These are phyloP conservation scores for Diaporthe aspalathi DNA, from an alignment of 2,329 filamentous ascomycete species.

Conservation along the genomic window DNA sequence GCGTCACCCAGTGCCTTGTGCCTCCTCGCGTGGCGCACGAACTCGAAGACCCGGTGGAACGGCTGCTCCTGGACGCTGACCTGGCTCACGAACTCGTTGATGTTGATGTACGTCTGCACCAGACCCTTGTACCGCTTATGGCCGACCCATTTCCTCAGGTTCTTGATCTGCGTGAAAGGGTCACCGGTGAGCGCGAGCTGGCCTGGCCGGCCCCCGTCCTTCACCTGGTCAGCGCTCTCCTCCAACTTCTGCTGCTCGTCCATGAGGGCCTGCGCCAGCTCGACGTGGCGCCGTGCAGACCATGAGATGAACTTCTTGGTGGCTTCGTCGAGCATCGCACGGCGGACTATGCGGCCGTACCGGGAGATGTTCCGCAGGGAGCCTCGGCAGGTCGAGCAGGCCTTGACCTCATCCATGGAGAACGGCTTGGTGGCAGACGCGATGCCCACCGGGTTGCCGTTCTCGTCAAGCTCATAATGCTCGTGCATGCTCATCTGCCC, in stretches of 20 bases:
- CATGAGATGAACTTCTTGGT: conserved; percentile 73
- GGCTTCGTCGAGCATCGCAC: conserved; percentile 70
- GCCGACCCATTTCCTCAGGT: conserved; percentile 28
- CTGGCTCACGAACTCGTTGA: conserved; percentile 42
- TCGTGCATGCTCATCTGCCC: conserved; percentile 65
- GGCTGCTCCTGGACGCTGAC: conserved; percentile 59
- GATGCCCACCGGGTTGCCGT: conserved; percentile 49
- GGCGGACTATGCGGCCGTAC: conserved; percentile 71
- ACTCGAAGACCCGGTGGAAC: conserved; percentile 58
- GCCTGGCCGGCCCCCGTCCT: background rate
- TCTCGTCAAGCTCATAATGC: conserved; percentile 58
- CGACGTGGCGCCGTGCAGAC: conserved; percentile 52
- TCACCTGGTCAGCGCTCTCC: background rate
- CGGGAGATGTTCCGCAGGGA: conserved; percentile 67
- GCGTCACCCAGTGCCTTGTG: conserved; percentile 42
- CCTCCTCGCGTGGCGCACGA: conserved; percentile 55
- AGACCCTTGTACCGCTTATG: conserved; percentile 34
- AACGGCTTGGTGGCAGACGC: conserved; percentile 58
- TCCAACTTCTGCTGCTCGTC: conserved; percentile 45
- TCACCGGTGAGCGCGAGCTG: background rate
- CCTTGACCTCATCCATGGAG: conserved; percentile 60
- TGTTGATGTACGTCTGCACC: conserved; percentile 40
- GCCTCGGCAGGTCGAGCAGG: conserved; percentile 70
- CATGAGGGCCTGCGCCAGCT: conserved; percentile 52
- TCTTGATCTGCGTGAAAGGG: background rate